These are phyloP conservation scores for Ceratocystiopsis minuta DNA, from an alignment of 2,329 filamentous ascomycete genomes.

Conservation along the genomic window DNA sequence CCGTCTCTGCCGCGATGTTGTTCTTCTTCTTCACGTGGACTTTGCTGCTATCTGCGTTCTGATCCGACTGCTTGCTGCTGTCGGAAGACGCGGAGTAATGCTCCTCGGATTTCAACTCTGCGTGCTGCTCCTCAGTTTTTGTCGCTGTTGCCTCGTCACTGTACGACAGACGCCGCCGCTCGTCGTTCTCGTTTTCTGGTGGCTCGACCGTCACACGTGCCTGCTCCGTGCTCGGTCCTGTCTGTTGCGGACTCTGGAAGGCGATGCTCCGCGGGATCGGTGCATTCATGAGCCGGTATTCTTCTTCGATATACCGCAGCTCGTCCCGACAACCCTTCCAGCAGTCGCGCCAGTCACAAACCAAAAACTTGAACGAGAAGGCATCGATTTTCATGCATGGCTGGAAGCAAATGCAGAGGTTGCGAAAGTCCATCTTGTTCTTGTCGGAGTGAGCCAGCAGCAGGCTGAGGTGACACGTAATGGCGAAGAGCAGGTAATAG, in stretches of 20 bases:
- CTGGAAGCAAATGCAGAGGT: slow-evolving; percentile 91
- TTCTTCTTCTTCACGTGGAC: slow-evolving; percentile 28
- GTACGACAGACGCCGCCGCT: slow-evolving; percentile 5
- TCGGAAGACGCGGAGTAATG: slow-evolving; percentile 46
- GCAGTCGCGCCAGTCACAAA: slow-evolving; percentile 89
- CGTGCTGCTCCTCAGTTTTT: slow-evolving; percentile 31
- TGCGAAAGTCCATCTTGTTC: slow-evolving; percentile 97
- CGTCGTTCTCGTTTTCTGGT: background rate
- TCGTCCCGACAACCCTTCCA: slow-evolving; percentile 95
- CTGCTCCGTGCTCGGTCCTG: too few species aligned
- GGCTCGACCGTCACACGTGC: too few species aligned
- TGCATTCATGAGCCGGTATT: slow-evolving; percentile 42
- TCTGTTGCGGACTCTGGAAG: too few species aligned
- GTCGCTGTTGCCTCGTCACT: slow-evolving; percentile 5
- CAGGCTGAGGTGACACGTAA: slow-evolving; percentile 86
- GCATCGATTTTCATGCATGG: slow-evolving; percentile 92
- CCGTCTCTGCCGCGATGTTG: slow-evolving; percentile 24
- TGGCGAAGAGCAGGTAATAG: slow-evolving; percentile 93
- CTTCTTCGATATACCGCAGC: slow-evolving; percentile 55
- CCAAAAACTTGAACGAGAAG: slow-evolving; percentile 87
- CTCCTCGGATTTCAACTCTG: slow-evolving; percentile 35
- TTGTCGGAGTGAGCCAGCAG: slow-evolving; percentile 81
- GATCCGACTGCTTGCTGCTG: slow-evolving; percentile 36
- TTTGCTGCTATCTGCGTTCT: slow-evolving; percentile 13
- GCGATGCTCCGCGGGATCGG: slow-evolving; percentile 12